phyloP scores from a whole-genome alignment of 306 rosid genomes.

The Castanea crenata region DNA sequence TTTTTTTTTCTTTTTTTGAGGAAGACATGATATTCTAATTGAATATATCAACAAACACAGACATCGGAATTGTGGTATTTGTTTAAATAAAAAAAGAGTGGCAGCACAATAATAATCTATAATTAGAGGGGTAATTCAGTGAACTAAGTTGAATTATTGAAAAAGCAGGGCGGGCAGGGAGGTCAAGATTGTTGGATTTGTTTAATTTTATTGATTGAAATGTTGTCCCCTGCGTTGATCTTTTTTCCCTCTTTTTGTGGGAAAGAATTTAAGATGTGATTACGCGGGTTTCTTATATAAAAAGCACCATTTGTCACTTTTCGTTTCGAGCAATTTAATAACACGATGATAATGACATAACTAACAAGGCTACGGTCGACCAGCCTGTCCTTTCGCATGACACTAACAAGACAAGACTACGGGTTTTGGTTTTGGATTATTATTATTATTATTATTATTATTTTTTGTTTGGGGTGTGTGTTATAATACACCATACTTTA shows the following conservation, averaged over 20 bases:
- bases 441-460: no score
- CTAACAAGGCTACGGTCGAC: conserved; percentile 1
- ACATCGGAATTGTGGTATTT: no score
- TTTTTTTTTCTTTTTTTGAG: no score
- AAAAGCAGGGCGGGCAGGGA: conserved; percentile 27
- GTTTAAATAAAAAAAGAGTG: background rate
- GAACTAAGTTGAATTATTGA: conserved; percentile 35
- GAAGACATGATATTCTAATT: no score
- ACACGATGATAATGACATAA: conserved; percentile 11
- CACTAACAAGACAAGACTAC: background rate
- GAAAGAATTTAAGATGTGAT: conserved; percentile 27
- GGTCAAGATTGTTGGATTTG: conserved; percentile 27
- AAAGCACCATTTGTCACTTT: conserved; percentile 6
- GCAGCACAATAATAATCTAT: conserved; percentile 12
- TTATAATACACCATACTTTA: no score
- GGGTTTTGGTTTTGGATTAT: background rate
- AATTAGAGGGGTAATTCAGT: conserved; percentile 21
- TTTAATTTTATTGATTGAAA: conserved; percentile 22
- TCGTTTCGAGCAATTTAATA: conserved; percentile 5
- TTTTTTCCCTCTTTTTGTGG: conserved; percentile 16
- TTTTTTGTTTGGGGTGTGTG: no score
- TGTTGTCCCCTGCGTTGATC: conserved; percentile 34
- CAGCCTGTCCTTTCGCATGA: background rate
- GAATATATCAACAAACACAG: no score
- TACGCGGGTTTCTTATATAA: conserved; percentile 21